A percentile compares a stretch with the other conserved stretches of the same genome.
Evolutionary conservation across 208 protist species (phyloP).

Genomic region (Leishmania martiniquensis): DNA sequence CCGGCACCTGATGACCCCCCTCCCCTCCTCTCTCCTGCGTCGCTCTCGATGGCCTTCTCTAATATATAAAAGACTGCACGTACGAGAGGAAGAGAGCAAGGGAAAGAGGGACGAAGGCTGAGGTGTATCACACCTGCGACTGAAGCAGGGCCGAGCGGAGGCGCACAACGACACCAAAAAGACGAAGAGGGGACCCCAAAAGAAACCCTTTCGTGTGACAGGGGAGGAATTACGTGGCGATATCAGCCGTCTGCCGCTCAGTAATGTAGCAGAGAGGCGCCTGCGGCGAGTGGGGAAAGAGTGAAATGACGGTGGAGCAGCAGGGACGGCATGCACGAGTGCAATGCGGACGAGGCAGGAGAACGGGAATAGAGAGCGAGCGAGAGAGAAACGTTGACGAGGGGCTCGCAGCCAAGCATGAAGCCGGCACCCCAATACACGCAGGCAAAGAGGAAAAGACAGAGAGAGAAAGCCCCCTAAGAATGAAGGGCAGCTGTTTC

Average conservation of each 20-base stretch:
- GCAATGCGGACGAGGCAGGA: background rate
- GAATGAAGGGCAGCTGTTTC: too few relatives aligned
- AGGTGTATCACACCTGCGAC: background rate
- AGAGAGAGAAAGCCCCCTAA: too few relatives aligned
- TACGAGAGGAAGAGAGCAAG: slow-evolving; percentile 2
- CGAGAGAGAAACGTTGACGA: background rate
- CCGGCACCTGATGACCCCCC: background rate
- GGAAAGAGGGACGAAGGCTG: background rate
- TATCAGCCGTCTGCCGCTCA: background rate
- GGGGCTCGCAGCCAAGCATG: background rate
- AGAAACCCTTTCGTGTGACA: too few relatives aligned
- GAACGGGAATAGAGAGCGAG: too few relatives aligned
- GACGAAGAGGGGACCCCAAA: background rate
- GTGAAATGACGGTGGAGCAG: background rate
- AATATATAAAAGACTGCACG: too few relatives aligned
- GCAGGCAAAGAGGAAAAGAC: too few relatives aligned
- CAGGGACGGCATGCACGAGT: background rate
- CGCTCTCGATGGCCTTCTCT: too few relatives aligned
- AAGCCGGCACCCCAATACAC: background rate
- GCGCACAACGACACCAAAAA: too few relatives aligned
- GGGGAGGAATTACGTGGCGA: background rate
- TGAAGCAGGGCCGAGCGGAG: too few relatives aligned
- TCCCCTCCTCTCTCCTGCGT: background rate
- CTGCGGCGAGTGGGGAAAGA: background rate
- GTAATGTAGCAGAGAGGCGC: background rate